Evolutionary conservation across 768 basidiomycete species (phyloP), one percentile per base, ranked within the genome.

Genomic region (Zangia roseola): DNA sequence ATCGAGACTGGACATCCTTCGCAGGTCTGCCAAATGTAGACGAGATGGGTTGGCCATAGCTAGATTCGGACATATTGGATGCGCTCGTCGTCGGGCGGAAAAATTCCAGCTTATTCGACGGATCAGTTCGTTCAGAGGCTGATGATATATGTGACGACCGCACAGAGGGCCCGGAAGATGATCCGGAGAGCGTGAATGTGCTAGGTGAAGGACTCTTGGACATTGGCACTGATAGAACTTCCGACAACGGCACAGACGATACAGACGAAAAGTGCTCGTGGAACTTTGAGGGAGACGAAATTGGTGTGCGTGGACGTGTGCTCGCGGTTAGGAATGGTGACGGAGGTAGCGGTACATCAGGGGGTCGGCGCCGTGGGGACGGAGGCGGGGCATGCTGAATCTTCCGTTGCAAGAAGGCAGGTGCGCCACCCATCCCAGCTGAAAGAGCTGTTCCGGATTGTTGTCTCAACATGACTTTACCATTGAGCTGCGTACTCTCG

Each of bases 231-330:
- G 57, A 46, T 25, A 54, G 33, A 28, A 39, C 30, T 10, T 50
- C 50, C 19, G 63, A 57, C 16, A 44, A 19, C 1, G 64, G 54
- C 24, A 59, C 43, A 2, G 58, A 65, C 4, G 65, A 65, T 5
- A 65, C 49, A 1, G 66, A 67, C 17, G 65, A 63, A 37, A 67
- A 49, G 33, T 69, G 68, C 19, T 67, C 68, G 34, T 68, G 66
- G 56, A 69, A 67, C 40, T 69, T 67, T 6, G 66, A 68, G 26
- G 50, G 40, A 6, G 50, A 17, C 17, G 25, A 40, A 3, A 57
- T 23, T 2, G 58, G 56, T 5, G 58, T 59, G 8, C 53, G 53
- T 26, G 52, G 39, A 4, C 37, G 49, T 6, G 39, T 23, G 37
- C 26, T 45, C 8, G 44, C 39, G 1, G 20, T 26, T 17, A 28